These are phyloP conservation scores for Penicillium argentinense DNA, from an alignment of 495 filamentous ascomycete species.

Conservation along the genomic window DNA sequence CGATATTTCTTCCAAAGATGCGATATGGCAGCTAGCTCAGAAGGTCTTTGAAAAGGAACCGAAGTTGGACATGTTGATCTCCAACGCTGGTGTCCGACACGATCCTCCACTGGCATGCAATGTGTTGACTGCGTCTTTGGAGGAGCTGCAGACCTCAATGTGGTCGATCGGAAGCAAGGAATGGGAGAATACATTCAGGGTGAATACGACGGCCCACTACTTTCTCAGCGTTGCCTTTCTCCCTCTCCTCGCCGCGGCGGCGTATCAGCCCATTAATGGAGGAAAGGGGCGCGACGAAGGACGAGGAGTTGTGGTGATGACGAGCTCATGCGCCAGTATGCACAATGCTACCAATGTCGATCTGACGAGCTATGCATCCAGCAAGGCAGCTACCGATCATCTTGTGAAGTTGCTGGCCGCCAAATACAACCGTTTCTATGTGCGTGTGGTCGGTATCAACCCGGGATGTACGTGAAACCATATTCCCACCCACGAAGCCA, in stretches of 20 bases:
- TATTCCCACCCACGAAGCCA: neutral
- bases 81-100: conserved; percentile 45
- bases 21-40: conserved; percentile 25
- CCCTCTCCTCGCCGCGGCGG: conserved; percentile 36
- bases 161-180: conserved; percentile 39
- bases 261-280: conserved; percentile 6
- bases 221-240: conserved; percentile 43
- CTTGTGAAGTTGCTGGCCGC: conserved; percentile 41
- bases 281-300: conserved; percentile 33
- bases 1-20: conserved; percentile 38
- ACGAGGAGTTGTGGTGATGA: conserved; percentile 41
- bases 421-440: conserved; percentile 43
- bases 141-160: conserved; percentile 41
- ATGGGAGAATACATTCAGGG: conserved; percentile 40
- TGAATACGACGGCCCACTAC: conserved; percentile 47
- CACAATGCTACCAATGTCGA: conserved; percentile 50
- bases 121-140: conserved; percentile 34
- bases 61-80: conserved; percentile 43
- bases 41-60: conserved; percentile 24
- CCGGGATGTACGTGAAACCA: conserved; percentile 40
- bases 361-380: conserved; percentile 44
- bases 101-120: conserved; percentile 41
- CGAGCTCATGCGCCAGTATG: conserved; percentile 47
- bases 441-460: conserved; percentile 44
- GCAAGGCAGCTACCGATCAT: conserved; percentile 48